Percentiles rank a stretch among this genome's conserved stretches.
Conservation (phyloP, 2,329 filamentous ascomycete species). For the Cladorrhinum sp. region DNA sequence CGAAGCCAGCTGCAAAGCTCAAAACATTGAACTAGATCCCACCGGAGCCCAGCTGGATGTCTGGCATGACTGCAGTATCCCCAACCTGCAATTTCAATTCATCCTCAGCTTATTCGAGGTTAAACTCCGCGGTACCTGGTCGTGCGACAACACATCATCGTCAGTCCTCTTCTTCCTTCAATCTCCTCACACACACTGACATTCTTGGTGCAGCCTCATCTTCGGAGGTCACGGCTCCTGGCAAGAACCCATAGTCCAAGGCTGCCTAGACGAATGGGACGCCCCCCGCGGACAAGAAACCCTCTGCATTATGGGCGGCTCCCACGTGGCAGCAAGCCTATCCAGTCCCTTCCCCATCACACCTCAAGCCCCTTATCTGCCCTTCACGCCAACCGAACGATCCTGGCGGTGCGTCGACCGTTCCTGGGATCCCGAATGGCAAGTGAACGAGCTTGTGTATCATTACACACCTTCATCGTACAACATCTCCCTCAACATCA, state of each 20-base stretch:
- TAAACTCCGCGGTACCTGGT: conserved; percentile 18
- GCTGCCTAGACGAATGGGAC: conserved; percentile 21
- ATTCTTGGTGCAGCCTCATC: too few relatives aligned
- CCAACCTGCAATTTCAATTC: conserved; percentile 22
- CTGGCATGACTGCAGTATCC: conserved; percentile 24
- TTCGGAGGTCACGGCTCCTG: conserved; percentile 16
- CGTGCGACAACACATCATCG: conserved; percentile 13
- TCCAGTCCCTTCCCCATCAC: conserved; percentile 14
- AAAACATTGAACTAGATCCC: conserved; percentile 22
- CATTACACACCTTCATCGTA: background rate
- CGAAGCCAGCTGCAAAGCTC: conserved; percentile 17
- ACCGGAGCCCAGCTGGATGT: conserved; percentile 2
- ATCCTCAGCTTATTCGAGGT: conserved; percentile 12
- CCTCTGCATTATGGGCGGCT: conserved; percentile 23
- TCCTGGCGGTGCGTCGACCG: conserved; percentile 17
- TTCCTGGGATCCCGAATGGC: conserved; percentile 19
- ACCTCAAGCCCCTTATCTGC: conserved; percentile 18
- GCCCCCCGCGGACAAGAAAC: conserved; percentile 18
- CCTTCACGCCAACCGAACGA: conserved; percentile 15
- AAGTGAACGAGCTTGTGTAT: conserved; percentile 12
- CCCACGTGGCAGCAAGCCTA: conserved; percentile 15
- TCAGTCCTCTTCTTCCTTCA: too few relatives aligned
- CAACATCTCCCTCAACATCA: conserved; percentile 16
- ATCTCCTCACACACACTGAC: too few relatives aligned
- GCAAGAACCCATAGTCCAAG: conserved; percentile 21